phyloP scores from a whole-genome alignment of 2,329 filamentous ascomycete species.

The Arthrobotrys megalospora region DNA sequence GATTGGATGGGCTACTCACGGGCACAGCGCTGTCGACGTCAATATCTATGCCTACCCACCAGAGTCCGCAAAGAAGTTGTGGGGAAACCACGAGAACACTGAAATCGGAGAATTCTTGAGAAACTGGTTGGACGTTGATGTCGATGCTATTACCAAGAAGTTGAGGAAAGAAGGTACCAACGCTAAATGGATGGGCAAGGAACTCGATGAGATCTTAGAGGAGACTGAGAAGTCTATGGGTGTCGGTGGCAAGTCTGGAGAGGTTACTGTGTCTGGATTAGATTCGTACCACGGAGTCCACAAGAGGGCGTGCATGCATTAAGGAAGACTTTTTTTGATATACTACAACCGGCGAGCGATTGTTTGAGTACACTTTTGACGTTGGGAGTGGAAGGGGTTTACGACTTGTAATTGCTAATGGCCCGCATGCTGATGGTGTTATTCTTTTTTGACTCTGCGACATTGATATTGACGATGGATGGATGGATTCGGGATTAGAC shows the following conservation, averaged over 20 bases:
- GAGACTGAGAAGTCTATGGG: slow-evolving; percentile 52
- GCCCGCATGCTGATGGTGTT: slow-evolving; percentile 12
- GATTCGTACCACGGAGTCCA: slow-evolving; percentile 59
- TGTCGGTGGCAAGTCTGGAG: slow-evolving; percentile 47
- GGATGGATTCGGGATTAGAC: slow-evolving; percentile 3
- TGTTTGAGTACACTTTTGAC: slow-evolving; percentile 36
- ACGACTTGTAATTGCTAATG: slow-evolving; percentile 40
- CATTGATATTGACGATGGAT: background rate
- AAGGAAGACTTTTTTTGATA: background rate
- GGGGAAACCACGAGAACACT: slow-evolving; percentile 94
- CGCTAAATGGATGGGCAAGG: slow-evolving; percentile 51
- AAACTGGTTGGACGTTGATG: slow-evolving; percentile 83
- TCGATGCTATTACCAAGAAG: slow-evolving; percentile 82
- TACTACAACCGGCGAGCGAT: background rate
- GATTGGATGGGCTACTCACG: slow-evolving; percentile 94
- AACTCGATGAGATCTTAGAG: slow-evolving; percentile 42
- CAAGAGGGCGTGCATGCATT: slow-evolving; percentile 60
- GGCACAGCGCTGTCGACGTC: slow-evolving; percentile 93
- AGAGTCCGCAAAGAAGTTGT: slow-evolving; percentile 74
- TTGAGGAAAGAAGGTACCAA: slow-evolving; percentile 73
- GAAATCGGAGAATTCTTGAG: slow-evolving; percentile 88
- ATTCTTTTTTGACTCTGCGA: background rate
- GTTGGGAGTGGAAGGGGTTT: slow-evolving; percentile 2
- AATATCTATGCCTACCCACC: slow-evolving; percentile 91
- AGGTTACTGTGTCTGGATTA: slow-evolving; percentile 45